Evolutionary conservation across 73 alveolate genomes (phyloP), one percentile per base, ranked within the genome.

Genomic region (Tetrahymena thermophila): DNA sequence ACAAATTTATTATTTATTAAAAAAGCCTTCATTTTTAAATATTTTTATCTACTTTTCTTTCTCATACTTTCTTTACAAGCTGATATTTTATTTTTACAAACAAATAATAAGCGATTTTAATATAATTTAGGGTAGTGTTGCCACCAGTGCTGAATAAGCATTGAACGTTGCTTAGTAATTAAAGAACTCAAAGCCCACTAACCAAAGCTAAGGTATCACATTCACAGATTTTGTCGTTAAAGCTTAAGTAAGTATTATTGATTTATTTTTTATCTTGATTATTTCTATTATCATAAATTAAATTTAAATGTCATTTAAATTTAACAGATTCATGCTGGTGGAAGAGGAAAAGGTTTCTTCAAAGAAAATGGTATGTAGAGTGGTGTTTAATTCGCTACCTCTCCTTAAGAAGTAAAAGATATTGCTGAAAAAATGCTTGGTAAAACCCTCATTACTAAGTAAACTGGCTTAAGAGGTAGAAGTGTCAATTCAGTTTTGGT

Each of bases 381-480:
- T 35, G 96, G 99, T 44, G 97, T 96, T 57, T 97, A 97, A 35
- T 96, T 96, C 28, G 98, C 95, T 37, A 38, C 84, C 9, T 44
- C 98, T 4, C 98, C 98, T 11, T 97, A 95, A 85, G 97, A 97
- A 85, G 99, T 95, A 15, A 83, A 84, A 56, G 99, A 95, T 84
- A 43, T 94, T 35, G 98, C 98, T 17, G 35, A 44, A 35, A 94
- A 96, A 56, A 98, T 98, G 99, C 85, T 96, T 58, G 99, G 98
- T 16, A 56, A 94, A 43, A 97, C 98, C 44, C 95, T 98, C 35
- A 96, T 98, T 58, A 97, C 99, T 85, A 97, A 98, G 96, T 97
- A 98, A 95, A 97, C 99, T 17, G 99, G 99, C 17, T 95, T 58
- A 42, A 95, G 95, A 94, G 99, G 99, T 40, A 96, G 96, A 97